Evolutionary conservation across 495 filamentous ascomycete species (phyloP).

Genomic region (Thermothielavioides terrestris): DNA sequence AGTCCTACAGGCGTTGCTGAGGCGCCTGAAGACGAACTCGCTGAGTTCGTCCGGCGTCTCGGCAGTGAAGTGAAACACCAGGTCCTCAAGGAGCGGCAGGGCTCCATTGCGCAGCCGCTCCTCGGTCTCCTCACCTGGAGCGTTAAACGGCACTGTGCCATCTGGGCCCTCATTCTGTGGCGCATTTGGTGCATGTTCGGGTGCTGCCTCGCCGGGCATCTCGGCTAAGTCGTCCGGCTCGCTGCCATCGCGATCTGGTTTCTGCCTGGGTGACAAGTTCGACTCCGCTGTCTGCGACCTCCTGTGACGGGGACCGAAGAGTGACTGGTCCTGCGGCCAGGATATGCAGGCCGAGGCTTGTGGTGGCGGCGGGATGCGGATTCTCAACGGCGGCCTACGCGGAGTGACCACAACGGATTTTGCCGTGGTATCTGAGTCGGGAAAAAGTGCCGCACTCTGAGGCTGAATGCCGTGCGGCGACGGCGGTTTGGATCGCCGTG

Average conservation of each 20-base stretch:
- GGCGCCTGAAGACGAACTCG: constrained; percentile 21
- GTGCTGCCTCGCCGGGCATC: neutral
- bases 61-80: constrained; percentile 33
- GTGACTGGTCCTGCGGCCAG: neutral
- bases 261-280: neutral
- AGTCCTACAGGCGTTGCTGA: constrained; percentile 12
- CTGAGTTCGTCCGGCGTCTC: constrained; percentile 20
- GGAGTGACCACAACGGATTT: neutral
- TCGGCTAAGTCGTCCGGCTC: neutral
- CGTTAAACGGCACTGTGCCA: neutral
- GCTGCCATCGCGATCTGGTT: neutral
- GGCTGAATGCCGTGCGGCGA: neutral
- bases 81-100: constrained; percentile 35
- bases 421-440: too few relatives aligned
- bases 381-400: constrained; percentile 7
- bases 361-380: constrained; percentile 5
- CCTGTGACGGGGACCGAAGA: neutral
- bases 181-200: neutral
- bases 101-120: constrained; percentile 22
- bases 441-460: too few relatives aligned
- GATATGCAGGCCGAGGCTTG: neutral
- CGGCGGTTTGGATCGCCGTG: neutral
- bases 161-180: neutral
- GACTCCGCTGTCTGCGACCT: constrained; percentile 3
- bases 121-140: neutral